These are phyloP conservation scores for Aegilops bicornis DNA, from an alignment of 176 grass and related monocot species.

Conservation along the genomic window DNA sequence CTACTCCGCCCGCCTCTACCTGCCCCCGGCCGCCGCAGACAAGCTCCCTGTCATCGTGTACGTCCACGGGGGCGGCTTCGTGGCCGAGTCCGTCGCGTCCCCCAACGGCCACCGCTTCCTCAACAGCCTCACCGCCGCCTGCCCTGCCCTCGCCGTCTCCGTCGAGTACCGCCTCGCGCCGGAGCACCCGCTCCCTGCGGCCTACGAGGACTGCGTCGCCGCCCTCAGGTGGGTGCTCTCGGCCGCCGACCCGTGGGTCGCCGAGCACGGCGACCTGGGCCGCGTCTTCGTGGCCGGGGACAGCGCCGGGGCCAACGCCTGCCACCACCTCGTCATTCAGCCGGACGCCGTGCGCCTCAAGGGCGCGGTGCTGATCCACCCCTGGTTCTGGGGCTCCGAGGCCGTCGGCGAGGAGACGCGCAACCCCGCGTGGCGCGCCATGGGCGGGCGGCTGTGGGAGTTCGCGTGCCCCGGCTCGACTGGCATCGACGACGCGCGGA, in stretches of 20 bases:
- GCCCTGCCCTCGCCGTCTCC: constrained; percentile 39
- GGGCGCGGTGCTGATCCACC: constrained; percentile 15
- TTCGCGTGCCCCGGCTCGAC: neutral
- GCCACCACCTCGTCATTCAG: neutral
- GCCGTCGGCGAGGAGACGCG: constrained; percentile 19
- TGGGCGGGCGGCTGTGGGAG: constrained; percentile 1
- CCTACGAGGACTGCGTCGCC: neutral
- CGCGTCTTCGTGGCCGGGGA: constrained; percentile 6
- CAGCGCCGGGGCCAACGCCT: constrained; percentile 12
- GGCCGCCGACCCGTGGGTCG: neutral
- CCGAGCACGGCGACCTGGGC: neutral
- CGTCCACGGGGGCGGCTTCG: constrained; percentile 47
- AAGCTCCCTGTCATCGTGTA: constrained; percentile 40
- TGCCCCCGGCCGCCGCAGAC: neutral
- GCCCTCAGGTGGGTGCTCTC: constrained; percentile 1
- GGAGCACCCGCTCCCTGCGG: constrained; percentile 47
- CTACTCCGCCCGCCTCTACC: constrained; percentile 45
- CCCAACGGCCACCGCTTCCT: constrained; percentile 39
- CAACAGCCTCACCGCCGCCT: constrained; percentile 26
- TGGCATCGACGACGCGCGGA: neutral
- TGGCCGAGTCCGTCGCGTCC: constrained; percentile 28
- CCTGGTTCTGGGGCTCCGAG: constrained; percentile 16
- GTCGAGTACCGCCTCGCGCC: constrained; percentile 81
- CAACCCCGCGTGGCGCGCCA: neutral
- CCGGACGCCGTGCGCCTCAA: neutral